phyloP scores from a whole-genome alignment of 345 rosid species.

The Corchorus olitorius region DNA sequence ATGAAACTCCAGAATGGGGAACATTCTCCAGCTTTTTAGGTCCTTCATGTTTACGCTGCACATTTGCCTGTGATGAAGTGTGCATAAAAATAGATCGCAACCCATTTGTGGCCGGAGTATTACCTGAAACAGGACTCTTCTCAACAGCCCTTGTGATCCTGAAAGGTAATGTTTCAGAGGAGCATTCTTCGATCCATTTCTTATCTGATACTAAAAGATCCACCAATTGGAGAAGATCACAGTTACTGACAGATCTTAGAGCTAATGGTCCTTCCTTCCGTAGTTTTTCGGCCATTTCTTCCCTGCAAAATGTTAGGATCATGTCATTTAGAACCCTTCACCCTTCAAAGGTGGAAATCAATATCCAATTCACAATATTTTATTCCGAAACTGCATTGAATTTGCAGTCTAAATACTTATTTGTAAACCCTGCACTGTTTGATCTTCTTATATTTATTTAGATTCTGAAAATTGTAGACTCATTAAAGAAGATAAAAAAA shows the following conservation, averaged over 20 bases:
- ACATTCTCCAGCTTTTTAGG: constrained; percentile 37
- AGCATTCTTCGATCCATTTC: constrained; percentile 68
- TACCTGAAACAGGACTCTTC: constrained; percentile 25
- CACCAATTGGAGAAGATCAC: constrained; percentile 55
- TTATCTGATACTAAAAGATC: constrained; percentile 62
- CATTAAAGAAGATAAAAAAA: background rate
- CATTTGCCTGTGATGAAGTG: constrained; percentile 26
- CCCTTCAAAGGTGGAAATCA: background rate
- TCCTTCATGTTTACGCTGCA: constrained; percentile 21
- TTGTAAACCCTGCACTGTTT: background rate
- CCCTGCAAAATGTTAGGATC: constrained; percentile 40
- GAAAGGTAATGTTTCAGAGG: constrained; percentile 53
- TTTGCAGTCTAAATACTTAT: background rate
- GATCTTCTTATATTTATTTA: background rate
- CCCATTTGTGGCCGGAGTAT: constrained; percentile 38
- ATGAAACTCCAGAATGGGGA: constrained; percentile 45
- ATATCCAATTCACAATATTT: background rate
- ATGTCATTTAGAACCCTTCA: background rate
- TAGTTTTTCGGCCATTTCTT: constrained; percentile 56
- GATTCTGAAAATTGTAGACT: background rate
- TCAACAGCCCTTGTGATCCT: constrained; percentile 32
- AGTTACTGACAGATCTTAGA: constrained; percentile 45
- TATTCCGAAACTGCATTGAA: background rate
- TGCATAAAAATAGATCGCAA: constrained; percentile 50
- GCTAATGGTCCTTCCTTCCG: constrained; percentile 59